Evolutionary conservation across 2,329 filamentous ascomycete genomes (phyloP).

Genomic region (Trichoderma pleuroti): DNA sequence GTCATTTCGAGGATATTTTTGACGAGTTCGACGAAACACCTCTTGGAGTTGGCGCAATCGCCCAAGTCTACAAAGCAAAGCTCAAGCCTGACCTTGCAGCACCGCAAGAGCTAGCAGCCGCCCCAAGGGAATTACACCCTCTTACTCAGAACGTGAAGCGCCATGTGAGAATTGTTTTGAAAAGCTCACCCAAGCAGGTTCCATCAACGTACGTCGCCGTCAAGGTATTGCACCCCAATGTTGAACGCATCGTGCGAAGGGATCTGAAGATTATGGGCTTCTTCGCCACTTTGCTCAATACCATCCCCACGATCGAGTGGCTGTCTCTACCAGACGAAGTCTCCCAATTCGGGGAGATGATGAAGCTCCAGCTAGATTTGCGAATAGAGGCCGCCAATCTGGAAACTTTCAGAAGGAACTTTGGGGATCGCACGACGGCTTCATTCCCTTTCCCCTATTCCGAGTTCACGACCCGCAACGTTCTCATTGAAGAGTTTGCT

Average conservation of each 20-base stretch:
- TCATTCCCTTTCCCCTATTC: conserved; percentile 95
- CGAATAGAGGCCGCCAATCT: conserved; percentile 93
- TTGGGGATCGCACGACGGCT: conserved; percentile 83
- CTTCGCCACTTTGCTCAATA: conserved; percentile 80
- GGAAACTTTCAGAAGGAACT: conserved; percentile 82
- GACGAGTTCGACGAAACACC: conserved; percentile 90
- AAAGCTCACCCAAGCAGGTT: conserved; percentile 78
- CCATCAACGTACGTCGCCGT: conserved; percentile 92
- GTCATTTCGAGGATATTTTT: conserved; percentile 85
- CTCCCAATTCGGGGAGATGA: conserved; percentile 93
- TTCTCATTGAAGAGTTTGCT: conserved; percentile 92
- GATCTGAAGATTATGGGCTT: conserved; percentile 92
- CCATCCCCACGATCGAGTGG: conserved; percentile 94
- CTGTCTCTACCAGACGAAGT: conserved; percentile 94
- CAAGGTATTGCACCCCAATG: conserved; percentile 89
- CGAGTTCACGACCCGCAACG: conserved; percentile 86
- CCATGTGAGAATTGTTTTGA: conserved; percentile 81
- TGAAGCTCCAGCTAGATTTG: conserved; percentile 93
- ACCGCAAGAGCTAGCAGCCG: conserved; percentile 55
- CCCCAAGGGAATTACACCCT: conserved; percentile 38
- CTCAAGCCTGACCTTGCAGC: conserved; percentile 73
- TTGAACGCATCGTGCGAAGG: conserved; percentile 84
- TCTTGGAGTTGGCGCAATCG: conserved; percentile 90
- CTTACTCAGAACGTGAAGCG: conserved; percentile 68
- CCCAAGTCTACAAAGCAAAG: conserved; percentile 95